phyloP scores from a whole-genome alignment of 2,329 filamentous ascomycete genomes.

The Cercospora janseana region DNA sequence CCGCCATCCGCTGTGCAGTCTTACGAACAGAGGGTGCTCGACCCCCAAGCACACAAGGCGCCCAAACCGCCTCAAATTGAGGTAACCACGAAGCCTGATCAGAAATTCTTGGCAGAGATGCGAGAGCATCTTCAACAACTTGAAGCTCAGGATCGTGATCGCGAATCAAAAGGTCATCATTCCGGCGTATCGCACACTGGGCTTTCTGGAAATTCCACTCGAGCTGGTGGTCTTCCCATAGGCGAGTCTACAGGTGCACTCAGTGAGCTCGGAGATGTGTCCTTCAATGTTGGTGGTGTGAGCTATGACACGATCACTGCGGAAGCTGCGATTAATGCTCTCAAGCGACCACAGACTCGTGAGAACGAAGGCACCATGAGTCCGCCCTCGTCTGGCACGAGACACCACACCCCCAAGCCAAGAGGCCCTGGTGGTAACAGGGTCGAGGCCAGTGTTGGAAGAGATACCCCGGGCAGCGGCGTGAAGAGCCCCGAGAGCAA shows the following conservation, averaged over 20 bases:
- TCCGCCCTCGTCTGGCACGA: conserved; percentile 8
- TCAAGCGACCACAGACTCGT: conserved; percentile 28
- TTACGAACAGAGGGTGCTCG: conserved; percentile 35
- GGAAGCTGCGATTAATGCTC: conserved; percentile 36
- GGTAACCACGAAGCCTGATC: conserved; percentile 36
- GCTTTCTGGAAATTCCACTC: conserved; percentile 21
- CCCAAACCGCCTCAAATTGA: conserved; percentile 35
- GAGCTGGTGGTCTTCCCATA: conserved; percentile 31
- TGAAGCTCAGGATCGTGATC: conserved; percentile 63
- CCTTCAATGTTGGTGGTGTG: conserved; percentile 95
- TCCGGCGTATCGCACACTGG: conserved; percentile 24
- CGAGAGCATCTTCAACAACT: conserved; percentile 67
- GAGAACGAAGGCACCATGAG: conserved; percentile 14
- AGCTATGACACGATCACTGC: conserved; percentile 51
- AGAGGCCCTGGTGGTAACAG: conserved; percentile 15
- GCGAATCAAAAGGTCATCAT: conserved; percentile 38
- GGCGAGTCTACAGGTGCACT: conserved; percentile 41
- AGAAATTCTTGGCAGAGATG: conserved; percentile 39
- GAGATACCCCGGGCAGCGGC: conserved; percentile 12
- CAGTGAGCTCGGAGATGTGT: conserved; percentile 36
- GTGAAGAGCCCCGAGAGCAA: conserved; percentile 39
- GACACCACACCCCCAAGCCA: conserved; percentile 23
- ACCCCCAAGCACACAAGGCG: conserved; percentile 35
- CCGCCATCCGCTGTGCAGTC: conserved; percentile 30
- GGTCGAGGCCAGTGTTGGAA: conserved; percentile 10